Conservation (phyloP, 768 basidiomycete genomes). For the Pluteus cervinus region DNA sequence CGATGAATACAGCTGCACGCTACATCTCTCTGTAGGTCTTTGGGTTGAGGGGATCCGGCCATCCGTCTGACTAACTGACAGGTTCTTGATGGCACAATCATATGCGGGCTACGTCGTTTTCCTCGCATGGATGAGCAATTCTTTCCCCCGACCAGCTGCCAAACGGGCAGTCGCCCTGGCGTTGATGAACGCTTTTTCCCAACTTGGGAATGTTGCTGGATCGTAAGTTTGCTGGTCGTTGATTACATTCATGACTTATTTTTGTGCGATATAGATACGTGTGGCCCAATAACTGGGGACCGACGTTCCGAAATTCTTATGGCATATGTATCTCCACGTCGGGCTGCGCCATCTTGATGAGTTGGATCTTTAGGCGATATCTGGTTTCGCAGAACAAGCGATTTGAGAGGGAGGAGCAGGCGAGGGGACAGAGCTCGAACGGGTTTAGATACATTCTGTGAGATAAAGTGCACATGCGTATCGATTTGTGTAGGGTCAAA, state of each 20-base stretch:
- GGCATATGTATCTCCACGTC: conserved; percentile 65
- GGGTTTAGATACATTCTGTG: conserved; percentile 50
- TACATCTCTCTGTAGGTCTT: conserved; percentile 76
- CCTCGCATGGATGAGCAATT: conserved; percentile 42
- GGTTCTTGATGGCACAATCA: conserved; percentile 74
- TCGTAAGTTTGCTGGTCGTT: conserved; percentile 44
- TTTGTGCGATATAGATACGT: conserved; percentile 47
- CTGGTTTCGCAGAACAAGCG: conserved; percentile 32
- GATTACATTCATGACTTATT: not conserved
- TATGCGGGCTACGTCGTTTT: conserved; percentile 68
- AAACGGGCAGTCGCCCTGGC: conserved; percentile 83
- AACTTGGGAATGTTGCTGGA: conserved; percentile 80
- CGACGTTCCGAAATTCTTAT: conserved; percentile 62
- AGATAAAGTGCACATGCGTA: conserved; percentile 11
- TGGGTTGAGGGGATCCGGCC: conserved; percentile 14
- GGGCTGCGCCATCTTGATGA: conserved; percentile 46
- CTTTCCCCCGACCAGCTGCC: conserved; percentile 67
- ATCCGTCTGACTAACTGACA: conserved; percentile 13
- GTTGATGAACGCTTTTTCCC: conserved; percentile 73
- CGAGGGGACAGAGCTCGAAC: conserved; percentile 32
- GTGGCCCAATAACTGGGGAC: conserved; percentile 64
- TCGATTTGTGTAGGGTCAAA: too few species aligned
- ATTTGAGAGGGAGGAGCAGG: conserved; percentile 27
- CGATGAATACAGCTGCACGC: conserved; percentile 61
- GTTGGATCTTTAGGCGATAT: conserved; percentile 39